Conservation (phyloP, 2,329 filamentous ascomycete genomes). For the Macrophomina phaseolina region DNA sequence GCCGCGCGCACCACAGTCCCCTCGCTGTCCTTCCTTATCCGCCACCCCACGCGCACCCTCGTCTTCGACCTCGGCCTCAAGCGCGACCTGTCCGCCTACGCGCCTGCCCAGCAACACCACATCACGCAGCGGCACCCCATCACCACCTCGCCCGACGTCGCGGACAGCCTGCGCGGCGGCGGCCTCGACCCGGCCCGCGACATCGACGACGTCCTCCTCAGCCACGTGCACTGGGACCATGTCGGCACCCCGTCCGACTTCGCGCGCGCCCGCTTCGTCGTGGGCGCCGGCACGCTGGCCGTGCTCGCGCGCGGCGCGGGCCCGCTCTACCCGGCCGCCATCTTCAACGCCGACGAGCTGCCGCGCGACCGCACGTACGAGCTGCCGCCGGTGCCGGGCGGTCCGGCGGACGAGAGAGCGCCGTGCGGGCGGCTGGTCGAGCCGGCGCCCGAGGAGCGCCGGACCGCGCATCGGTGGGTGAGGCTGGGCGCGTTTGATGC, state of each 20-base stretch:
- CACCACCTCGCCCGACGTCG: conserved; percentile 42
- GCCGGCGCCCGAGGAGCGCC: neutral
- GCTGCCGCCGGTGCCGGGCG: conserved; percentile 39
- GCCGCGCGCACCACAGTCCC: conserved; percentile 57
- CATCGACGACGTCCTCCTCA: conserved; percentile 49
- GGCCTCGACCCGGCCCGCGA: conserved; percentile 37
- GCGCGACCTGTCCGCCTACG: conserved; percentile 52
- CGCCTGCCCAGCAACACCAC: conserved; percentile 51
- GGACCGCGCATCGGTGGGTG: conserved; percentile 44
- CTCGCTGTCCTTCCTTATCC: conserved; percentile 60
- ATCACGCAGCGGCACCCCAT: conserved; percentile 54
- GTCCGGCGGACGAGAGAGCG: neutral
- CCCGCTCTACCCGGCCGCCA: conserved; percentile 34
- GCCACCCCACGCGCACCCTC: conserved; percentile 47
- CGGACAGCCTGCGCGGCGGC: conserved; percentile 44
- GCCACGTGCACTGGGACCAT: conserved; percentile 50
- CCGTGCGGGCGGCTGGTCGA: neutral
- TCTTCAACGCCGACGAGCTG: conserved; percentile 53
- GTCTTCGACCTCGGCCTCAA: conserved; percentile 61
- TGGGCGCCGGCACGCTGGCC: conserved; percentile 43
- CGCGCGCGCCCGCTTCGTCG: conserved; percentile 44
- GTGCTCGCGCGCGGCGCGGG: conserved; percentile 33
- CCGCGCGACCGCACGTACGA: conserved; percentile 48
- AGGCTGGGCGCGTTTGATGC: conserved; percentile 52
- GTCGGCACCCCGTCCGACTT: conserved; percentile 49